Evolutionary conservation across 169 alveolate genomes (phyloP).

Genomic region (Plasmodium gallinaceum): DNA sequence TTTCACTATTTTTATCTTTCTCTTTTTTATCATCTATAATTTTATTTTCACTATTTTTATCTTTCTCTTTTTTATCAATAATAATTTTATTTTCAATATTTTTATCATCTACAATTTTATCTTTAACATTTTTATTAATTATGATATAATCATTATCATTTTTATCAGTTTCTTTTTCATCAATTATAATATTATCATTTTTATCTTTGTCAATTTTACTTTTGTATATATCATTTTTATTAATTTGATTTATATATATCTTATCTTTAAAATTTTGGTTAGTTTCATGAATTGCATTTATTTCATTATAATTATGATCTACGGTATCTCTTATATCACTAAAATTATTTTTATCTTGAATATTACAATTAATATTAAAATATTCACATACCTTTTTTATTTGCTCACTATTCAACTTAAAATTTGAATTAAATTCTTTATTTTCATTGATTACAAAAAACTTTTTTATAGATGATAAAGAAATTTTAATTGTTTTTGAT

Average conservation of each 20-base stretch:
- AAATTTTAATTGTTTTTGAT: conserved; percentile 38
- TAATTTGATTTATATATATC: no score
- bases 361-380: conserved; percentile 20
- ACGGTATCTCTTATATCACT: not conserved
- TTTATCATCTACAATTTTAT: no score
- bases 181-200: no score
- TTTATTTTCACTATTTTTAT: not conserved
- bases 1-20: not conserved
- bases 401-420: conserved; percentile 25
- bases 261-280: not conserved
- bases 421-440: conserved; percentile 24
- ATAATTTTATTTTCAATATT: no score
- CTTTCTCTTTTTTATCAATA: no score
- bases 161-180: no score
- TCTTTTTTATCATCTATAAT: not conserved
- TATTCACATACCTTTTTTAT: conserved; percentile 34
- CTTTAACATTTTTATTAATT: no score
- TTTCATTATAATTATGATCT: not conserved
- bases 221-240: no score
- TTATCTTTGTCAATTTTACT: no score
- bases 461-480: conserved; percentile 30
- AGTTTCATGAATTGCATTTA: not conserved
- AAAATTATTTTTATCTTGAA: not conserved
- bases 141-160: no score
- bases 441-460: conserved; percentile 55